Conservation (phyloP, 768 basidiomycete genomes). For the Boletus vermiculosoides region DNA sequence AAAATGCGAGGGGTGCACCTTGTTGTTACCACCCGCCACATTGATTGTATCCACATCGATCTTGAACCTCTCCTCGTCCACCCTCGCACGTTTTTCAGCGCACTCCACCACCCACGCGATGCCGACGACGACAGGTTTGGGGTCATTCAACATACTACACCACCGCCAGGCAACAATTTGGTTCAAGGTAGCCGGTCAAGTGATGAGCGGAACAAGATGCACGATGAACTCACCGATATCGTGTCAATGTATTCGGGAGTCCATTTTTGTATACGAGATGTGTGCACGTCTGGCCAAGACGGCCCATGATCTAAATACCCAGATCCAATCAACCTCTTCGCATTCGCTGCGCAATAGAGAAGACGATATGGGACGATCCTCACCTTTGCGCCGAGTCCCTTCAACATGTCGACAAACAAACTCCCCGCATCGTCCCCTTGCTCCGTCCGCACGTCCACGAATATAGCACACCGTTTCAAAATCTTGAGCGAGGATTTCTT, state of each 20-base stretch:
- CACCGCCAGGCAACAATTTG: neutral
- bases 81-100: slow-evolving; percentile 59
- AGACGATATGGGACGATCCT: slow-evolving; percentile 16
- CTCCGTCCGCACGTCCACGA: slow-evolving; percentile 76
- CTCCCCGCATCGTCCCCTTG: slow-evolving; percentile 80
- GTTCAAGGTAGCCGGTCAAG: neutral
- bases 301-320: slow-evolving; percentile 51
- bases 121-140: slow-evolving; percentile 71
- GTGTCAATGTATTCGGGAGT: slow-evolving; percentile 64
- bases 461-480: slow-evolving; percentile 72
- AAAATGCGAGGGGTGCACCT: slow-evolving; percentile 41
- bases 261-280: slow-evolving; percentile 89
- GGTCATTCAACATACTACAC: slow-evolving; percentile 59
- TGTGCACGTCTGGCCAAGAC: slow-evolving; percentile 72
- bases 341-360: neutral
- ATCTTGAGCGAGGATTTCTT: slow-evolving; percentile 44
- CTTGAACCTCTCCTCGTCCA: slow-evolving; percentile 64
- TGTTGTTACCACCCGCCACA: slow-evolving; percentile 58
- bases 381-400: slow-evolving; percentile 78
- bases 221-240: slow-evolving; percentile 54
- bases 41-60: slow-evolving; percentile 61
- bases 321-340: neutral
- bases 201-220: neutral
- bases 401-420: slow-evolving; percentile 82
- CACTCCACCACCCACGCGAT: slow-evolving; percentile 91